Conservation (phyloP, 2,329 filamentous ascomycete species). For the Hymenoscyphus scutula region DNA sequence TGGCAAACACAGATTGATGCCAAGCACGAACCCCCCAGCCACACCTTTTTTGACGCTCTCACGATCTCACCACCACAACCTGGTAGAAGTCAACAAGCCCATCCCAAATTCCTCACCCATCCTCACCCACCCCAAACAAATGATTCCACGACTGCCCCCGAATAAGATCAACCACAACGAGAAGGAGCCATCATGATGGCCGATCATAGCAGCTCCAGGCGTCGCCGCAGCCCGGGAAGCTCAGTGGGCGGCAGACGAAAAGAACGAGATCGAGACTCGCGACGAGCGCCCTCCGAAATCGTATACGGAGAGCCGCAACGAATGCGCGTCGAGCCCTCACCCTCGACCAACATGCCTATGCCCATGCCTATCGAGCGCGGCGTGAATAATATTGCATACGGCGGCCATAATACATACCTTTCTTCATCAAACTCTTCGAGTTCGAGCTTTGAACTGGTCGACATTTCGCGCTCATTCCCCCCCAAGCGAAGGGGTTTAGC, state of each 20-base stretch:
- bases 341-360: constrained; percentile 1
- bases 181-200: constrained; percentile 29
- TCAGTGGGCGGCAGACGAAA: constrained; percentile 21
- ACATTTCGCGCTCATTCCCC: constrained; percentile 59
- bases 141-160: constrained; percentile 2
- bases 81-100: not conserved
- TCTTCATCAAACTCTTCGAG: constrained; percentile 30
- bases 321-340: constrained; percentile 21
- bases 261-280: constrained; percentile 8
- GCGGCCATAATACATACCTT: constrained; percentile 14
- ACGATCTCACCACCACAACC: constrained; percentile 1
- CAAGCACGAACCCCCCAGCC: not conserved
- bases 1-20: constrained; percentile 1
- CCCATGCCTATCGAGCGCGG: constrained; percentile 5
- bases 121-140: constrained; percentile 11
- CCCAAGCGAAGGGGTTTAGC: constrained; percentile 51
- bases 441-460: constrained; percentile 53
- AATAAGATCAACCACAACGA: constrained; percentile 6
- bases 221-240: constrained; percentile 28
- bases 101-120: not conserved
- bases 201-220: constrained; percentile 22
- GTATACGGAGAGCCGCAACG: constrained; percentile 24
- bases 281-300: constrained; percentile 12
- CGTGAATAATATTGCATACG: constrained; percentile 8
- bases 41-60: constrained; percentile 5